Conservation (phyloP, 2,329 filamentous ascomycete species). For the Aspergillus spinulosporus region DNA sequence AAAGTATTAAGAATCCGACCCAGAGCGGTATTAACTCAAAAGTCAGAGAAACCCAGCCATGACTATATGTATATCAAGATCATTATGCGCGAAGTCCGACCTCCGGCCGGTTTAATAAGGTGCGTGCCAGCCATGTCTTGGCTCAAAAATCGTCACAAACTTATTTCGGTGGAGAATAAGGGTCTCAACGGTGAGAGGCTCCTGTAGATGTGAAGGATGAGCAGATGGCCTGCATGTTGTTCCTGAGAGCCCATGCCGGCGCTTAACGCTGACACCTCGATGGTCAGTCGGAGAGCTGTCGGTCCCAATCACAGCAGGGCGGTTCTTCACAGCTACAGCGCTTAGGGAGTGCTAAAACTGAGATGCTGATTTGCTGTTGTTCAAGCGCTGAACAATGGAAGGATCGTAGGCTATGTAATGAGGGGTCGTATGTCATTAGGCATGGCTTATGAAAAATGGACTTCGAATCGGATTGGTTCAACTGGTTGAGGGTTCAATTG, state of each 20-base stretch:
- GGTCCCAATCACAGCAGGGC: constrained; percentile 17
- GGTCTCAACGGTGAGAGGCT: constrained; percentile 27
- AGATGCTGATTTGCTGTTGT: constrained; percentile 14
- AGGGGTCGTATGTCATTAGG: background rate
- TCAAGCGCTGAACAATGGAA: constrained; percentile 14
- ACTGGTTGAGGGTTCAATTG: background rate
- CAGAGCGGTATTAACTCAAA: background rate
- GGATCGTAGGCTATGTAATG: constrained; percentile 7
- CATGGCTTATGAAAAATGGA: background rate
- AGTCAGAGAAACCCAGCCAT: background rate
- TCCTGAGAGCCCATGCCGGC: constrained; percentile 25
- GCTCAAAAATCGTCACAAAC: constrained; percentile 12
- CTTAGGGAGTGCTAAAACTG: constrained; percentile 15
- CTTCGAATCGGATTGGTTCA: background rate
- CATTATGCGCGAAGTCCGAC: constrained; percentile 4
- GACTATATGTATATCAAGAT: constrained; percentile 7
- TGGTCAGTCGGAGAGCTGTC: constrained; percentile 25
- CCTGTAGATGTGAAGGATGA: constrained; percentile 23
- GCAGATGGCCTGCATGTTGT: constrained; percentile 19
- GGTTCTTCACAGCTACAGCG: constrained; percentile 19
- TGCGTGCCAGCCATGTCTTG: constrained; percentile 13
- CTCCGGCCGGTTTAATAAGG: constrained; percentile 1
- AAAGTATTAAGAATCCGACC: background rate
- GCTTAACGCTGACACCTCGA: constrained; percentile 27
- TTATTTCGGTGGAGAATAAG: constrained; percentile 20